Percentiles rank a stretch among this genome's conserved stretches.
These are phyloP conservation scores for Botrytis porri DNA, from an alignment of 2,329 filamentous ascomycete genomes.

Conservation along the genomic window DNA sequence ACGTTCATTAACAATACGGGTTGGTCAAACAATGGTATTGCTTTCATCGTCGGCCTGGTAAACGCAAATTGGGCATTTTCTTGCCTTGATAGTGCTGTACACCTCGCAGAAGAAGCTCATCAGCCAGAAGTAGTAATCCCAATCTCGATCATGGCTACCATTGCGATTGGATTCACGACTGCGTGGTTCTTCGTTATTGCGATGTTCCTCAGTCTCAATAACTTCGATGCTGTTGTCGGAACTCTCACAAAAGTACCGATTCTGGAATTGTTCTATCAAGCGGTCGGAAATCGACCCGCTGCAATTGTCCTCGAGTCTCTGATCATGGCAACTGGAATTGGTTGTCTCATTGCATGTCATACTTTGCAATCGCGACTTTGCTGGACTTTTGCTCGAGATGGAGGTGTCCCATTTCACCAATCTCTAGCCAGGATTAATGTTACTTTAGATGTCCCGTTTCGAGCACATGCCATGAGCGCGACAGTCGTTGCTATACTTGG, in stretches of 20 bases:
- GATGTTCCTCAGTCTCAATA: slow-evolving; percentile 18
- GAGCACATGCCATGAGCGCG: slow-evolving; percentile 16
- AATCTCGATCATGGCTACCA: slow-evolving; percentile 16
- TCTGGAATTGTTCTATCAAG: slow-evolving; percentile 14
- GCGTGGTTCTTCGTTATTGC: slow-evolving; percentile 18
- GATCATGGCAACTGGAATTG: slow-evolving; percentile 11
- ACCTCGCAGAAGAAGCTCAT: slow-evolving; percentile 20
- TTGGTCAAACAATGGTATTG: slow-evolving; percentile 19
- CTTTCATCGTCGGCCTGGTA: slow-evolving; percentile 20
- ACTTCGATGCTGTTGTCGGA: slow-evolving; percentile 17
- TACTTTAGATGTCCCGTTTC: slow-evolving; percentile 18
- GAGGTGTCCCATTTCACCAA: slow-evolving; percentile 12
- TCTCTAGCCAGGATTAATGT: slow-evolving; percentile 13
- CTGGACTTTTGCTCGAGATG: slow-evolving; percentile 21
- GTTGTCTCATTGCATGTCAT: slow-evolving; percentile 14
- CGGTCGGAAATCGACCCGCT: not conserved
- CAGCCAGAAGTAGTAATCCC: slow-evolving; percentile 17
- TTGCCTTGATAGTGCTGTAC: slow-evolving; percentile 18
- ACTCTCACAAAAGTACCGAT: slow-evolving; percentile 9
- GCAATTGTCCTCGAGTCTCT: slow-evolving; percentile 16
- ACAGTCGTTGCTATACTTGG: slow-evolving; percentile 14
- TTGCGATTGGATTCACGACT: slow-evolving; percentile 16
- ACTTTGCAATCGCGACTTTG: slow-evolving; percentile 19
- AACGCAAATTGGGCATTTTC: slow-evolving; percentile 19
- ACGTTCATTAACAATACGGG: slow-evolving; percentile 22